Base-by-base conservation (phyloP, 805 yeast species). In the Spathaspora passalidarum region DNA sequence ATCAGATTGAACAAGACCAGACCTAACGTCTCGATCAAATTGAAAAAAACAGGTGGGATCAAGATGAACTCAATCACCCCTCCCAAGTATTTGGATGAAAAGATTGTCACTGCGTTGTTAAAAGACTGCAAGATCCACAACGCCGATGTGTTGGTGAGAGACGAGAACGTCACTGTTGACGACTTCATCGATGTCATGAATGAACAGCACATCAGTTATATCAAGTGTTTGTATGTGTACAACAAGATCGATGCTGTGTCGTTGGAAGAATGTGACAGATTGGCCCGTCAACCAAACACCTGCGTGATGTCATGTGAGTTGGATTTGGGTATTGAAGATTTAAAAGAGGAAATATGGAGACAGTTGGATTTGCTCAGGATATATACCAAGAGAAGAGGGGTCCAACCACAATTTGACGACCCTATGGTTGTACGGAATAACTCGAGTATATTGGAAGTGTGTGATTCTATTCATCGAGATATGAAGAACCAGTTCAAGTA, bases 221-320 rank as follows among this genome's bases (percentile, higher is more conserved):
- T 90, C 63, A 89, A 88, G 55, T 94, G 98, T 65, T 75, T 92
- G 21, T 92, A 94, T 59, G 96, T 88, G 19, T 94, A 90, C 74
- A 92, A 94, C 74, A 92, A 92, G 76, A 81, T 92, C 40, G 99
- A 92, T 63, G 92, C 97, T 0, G 97, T 92, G 10, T 88, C 97
- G 1, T 69, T 92, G 43, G 98, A 92, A 63, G 99, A 92, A 62
- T 88, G 89, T 42, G 97, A 94, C 64, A 72, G 96, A 45, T 75
- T 92, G 47, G 98, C 98, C 0, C 78, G 96, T 53, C 87, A 84
- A 58, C 97, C 97, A 37, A 83, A 92, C 64, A 90, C 98, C 0
- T 90, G 84, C 45, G 98, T 92, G 23, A 88, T 91, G 81, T 87
- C 96, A 20, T 95, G 97, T 64, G 96, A 88, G 60, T 69, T 86